Percentiles rank a stretch among this genome's conserved stretches.
These are phyloP conservation scores for Fusarium transvaalense DNA, from an alignment of 2,329 filamentous ascomycete genomes.

Conservation along the genomic window DNA sequence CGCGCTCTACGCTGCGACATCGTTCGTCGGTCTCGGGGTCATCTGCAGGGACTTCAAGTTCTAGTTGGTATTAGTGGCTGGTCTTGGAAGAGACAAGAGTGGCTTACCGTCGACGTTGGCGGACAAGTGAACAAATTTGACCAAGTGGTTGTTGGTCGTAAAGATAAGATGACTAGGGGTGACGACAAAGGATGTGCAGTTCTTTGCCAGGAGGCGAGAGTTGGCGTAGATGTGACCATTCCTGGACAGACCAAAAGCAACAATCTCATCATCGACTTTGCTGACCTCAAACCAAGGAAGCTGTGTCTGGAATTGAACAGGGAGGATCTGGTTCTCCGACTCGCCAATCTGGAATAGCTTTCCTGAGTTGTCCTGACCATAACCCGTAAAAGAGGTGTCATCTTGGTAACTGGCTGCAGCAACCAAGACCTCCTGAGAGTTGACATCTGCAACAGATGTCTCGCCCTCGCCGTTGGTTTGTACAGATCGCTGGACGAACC, in stretches of 20 bases:
- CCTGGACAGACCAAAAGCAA: conserved; percentile 75
- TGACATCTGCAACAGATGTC: conserved; percentile 30
- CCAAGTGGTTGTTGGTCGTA: conserved; percentile 90
- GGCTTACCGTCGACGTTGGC: conserved; percentile 71
- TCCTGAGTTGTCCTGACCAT: conserved; percentile 62
- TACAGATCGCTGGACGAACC: conserved; percentile 44
- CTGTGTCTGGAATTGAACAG: conserved; percentile 58
- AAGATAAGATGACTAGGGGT: conserved; percentile 88
- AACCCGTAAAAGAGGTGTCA: conserved; percentile 50
- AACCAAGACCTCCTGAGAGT: conserved; percentile 41
- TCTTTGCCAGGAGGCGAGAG: conserved; percentile 78
- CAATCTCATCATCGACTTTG: conserved; percentile 57
- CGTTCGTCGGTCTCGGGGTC: conserved; percentile 93
- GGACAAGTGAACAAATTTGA: conserved; percentile 90
- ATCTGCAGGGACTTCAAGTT: conserved; percentile 84
- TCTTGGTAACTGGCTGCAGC: conserved; percentile 53
- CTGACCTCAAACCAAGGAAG: conserved; percentile 67
- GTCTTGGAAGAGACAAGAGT: neutral
- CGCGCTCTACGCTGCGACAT: conserved; percentile 91
- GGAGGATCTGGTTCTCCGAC: conserved; percentile 52
- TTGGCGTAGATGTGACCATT: conserved; percentile 85
- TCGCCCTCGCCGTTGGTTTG: conserved; percentile 31
- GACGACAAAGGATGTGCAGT: conserved; percentile 90
- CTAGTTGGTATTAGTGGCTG: conserved; percentile 58
- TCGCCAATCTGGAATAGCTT: conserved; percentile 57